These are phyloP conservation scores for Umbilicus rupestris DNA, from an alignment of 164 flowering plant genomes.

Conservation along the genomic window DNA sequence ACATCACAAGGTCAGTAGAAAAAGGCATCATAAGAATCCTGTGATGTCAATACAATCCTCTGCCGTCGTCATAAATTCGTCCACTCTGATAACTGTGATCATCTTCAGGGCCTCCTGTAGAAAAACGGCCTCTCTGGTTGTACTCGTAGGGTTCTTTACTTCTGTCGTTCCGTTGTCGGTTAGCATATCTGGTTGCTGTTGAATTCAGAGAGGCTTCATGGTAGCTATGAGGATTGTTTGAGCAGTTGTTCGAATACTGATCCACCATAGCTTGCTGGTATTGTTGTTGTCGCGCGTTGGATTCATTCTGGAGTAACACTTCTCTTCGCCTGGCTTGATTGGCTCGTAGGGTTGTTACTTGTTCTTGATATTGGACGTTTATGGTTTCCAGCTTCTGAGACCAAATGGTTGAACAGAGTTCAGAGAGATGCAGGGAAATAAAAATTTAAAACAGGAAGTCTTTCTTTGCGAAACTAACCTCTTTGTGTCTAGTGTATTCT, in stretches of 20 bases:
- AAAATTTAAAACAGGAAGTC: not conserved
- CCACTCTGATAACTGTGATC: not conserved
- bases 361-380: slow-evolving; percentile 21
- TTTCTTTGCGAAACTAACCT: not conserved
- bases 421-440: not conserved
- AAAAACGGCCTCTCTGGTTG: slow-evolving; percentile 3
- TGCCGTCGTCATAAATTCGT: not conserved
- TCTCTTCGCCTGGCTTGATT: slow-evolving; percentile 46
- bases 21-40: too few species aligned
- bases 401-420: not conserved
- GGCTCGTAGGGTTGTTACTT: slow-evolving; percentile 34
- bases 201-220: not conserved
- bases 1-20: too few species aligned
- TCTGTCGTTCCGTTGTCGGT: not conserved
- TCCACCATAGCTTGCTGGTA: slow-evolving; percentile 36
- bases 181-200: not conserved
- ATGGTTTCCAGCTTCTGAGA: slow-evolving; percentile 1
- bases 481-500: not conserved
- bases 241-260: slow-evolving; percentile 10
- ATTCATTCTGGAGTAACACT: slow-evolving; percentile 47
- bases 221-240: slow-evolving; percentile 2
- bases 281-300: slow-evolving; percentile 33
- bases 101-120: not conserved
- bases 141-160: not conserved
- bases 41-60: not conserved